Evolutionary conservation across 441 rosid species (phyloP).

Genomic region (Populus hybrid): DNA sequence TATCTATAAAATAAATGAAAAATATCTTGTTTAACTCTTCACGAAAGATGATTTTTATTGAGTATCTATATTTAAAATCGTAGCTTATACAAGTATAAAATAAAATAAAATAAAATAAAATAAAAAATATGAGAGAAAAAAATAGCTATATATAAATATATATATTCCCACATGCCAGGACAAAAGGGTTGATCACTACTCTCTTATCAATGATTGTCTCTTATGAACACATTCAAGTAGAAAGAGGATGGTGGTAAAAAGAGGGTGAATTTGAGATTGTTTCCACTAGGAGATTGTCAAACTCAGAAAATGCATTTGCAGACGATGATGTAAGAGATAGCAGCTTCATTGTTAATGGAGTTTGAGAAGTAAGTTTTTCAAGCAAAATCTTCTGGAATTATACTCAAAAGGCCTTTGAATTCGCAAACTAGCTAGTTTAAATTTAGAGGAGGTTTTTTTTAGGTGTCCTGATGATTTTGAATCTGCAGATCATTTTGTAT

Average conservation of each 20-base stretch:
- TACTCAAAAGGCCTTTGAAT: conserved; percentile 93
- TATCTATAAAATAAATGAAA: no score
- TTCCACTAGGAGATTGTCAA: conserved; percentile 86
- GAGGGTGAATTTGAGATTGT: conserved; percentile 59
- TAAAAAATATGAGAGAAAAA: no score
- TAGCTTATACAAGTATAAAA: no score
- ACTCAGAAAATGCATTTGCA: conserved; percentile 86
- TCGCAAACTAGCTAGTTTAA: conserved; percentile 85
- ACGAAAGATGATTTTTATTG: no score
- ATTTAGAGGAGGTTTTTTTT: conserved; percentile 97
- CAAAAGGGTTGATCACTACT: no score
- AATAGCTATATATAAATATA: no score
- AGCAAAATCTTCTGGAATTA: conserved; percentile 91
- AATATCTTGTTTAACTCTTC: no score
- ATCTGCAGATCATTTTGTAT: not conserved
- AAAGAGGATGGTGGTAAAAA: conserved; percentile 66
- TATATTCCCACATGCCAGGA: no score
- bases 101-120: no score
- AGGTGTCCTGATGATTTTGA: conserved; percentile 69
- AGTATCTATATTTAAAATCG: no score
- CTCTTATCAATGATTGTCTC: no score
- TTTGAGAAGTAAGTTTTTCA: conserved; percentile 92
- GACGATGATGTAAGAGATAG: conserved; percentile 96
- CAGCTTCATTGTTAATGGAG: conserved; percentile 86
- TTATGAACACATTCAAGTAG: no score